Base-by-base conservation (phyloP, 169 alveolate species). In the Babesia divergens region DNA sequence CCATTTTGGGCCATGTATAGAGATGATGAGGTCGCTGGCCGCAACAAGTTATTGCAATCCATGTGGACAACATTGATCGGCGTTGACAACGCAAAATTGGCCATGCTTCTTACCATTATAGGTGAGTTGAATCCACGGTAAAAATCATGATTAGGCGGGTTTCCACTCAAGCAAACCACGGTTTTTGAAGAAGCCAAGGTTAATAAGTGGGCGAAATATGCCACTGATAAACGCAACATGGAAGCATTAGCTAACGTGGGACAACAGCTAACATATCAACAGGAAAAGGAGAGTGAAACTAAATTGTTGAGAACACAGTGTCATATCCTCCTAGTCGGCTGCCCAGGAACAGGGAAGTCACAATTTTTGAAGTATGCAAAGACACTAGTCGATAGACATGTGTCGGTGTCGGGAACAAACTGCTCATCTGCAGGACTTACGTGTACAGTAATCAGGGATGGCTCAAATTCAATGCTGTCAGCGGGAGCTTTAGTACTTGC, bases 281-380 rank as follows among this genome's bases (percentile, higher is more conserved):
- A 37, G 28, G 22, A 60, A 47, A 44, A 40, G 31, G 29, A 31
- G 22, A 53, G 72, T 42, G 22, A 22, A 24, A 40, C 46, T 20
- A 64, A 47, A 34, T n/a, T 55, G 22, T 18, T 44, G 34, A 60
- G 92, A 22, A 75, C 92, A 0, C 74, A 82, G 43, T 87, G 93
- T 49, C 98, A 96, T 74, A 65, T 94, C 35, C 79, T 96, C 24
- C 79, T 95, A 38, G 91, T 96, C 35, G 99, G 99, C 0, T 97
- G 94, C 54, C 98, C 99, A 6, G 98, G 98, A 7, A 94, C 97
- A 1, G 99, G 99, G 34, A 96, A 96, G 83, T 93, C 98, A 26
- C 92, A 91, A 47, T 71, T 96, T 38, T 83, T 96, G 37, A 80
- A 74, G 51, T 89, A 89, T 42, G 97, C 97, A 11, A 66, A 77